Evolutionary conservation across 2,329 filamentous ascomycete genomes (phyloP), one percentile per base, ranked within the genome.

Genomic region (Epichloe sibirici): DNA sequence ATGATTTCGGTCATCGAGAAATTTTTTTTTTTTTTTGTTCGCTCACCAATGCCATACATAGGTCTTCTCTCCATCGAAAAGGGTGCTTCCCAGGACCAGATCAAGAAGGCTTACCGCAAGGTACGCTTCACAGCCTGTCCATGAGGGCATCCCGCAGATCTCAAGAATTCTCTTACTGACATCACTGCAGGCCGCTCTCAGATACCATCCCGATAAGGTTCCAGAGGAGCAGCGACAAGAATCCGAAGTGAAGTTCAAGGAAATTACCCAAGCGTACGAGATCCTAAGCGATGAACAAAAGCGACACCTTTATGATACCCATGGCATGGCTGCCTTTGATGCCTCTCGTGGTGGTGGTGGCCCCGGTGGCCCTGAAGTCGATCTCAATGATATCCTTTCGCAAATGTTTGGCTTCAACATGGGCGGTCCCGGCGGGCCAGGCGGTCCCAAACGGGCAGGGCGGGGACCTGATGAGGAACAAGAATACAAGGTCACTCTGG

Each of bases 41-140:
- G 45, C 52, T 58, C 45, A 52, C 49, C 39, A 37, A 13, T 58
- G 39, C 39, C 51, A 43, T 64, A 95, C 51, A 43, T 64, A 95
- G 90, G 85, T 72, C 76, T 95, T 61, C 82, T 97, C 56, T 86
- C 82, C 55, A 79, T 97, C 61, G 74, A 83, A 50, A 85, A 78
- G 66, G 73, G 73, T 56, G 87, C 90, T 50, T 83, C 76, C 56
- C 84, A 85, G 63, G 81, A 85, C 52, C 87, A 95, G 63, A 86
- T 97, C 71, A 94, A 93, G 69, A 95, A 95, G 72, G 90, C 90
- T 56, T 96, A 96, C 73, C 86, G 91, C 72, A 96, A 95, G 80
- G 90, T 90, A 61, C 61, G 72, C 65, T 50, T n/a, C 35, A 7
- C 7, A 49, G n/a, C 17, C 42, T 15, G 25, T 47, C 28, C 5